Base-by-base conservation (phyloP, 495 filamentous ascomycete genomes). In the Tuber borchii region DNA sequence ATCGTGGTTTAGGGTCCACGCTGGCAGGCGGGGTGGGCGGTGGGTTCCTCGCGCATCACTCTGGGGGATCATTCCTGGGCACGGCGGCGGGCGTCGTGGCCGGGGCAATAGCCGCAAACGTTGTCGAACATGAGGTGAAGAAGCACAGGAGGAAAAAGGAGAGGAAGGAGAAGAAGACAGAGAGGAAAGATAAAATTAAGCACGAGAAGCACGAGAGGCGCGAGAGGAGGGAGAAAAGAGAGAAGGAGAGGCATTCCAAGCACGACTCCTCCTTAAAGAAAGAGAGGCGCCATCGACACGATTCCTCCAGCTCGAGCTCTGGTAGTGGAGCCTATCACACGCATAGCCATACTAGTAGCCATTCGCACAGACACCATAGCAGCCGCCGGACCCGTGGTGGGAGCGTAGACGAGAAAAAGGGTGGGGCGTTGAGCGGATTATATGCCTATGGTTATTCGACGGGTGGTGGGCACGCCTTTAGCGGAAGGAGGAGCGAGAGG, bases 31-130 rank as follows among this genome's bases (percentile, higher is more conserved):
- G 82, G 42, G 85, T 83, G 16, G 86, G 84, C 3, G 87, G 87
- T 51, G 85, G 85, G 5, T 83, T 84, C 69, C 69, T 86, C 31
- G 84, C 84, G 68, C 84, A 87, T 69, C 84, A 87, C 72, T 71
- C 86, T 65, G 85, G 86, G 9, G 85, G 84, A 68, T 85, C 86
- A 20, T 31, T 83, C 17, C 44, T 87, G 71, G 84, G 84, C 2
- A 85, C 85, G n/a, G 82, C 84, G 2, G 84, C 84, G 40, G 86
- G 85, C 74, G 86, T 84, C 34, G 75, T 86, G 71, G 80, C 84
- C 9, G 87, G 87, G 51, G 86, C 86, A n/a, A 81, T 86, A 34
- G 85, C 84, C 40, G 83, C 84, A 77, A 86, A 85, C 70, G 74
- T 83, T 42, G 84, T 79, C 5, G 80, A 42, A 65, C n/a, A 76